Base-by-base conservation (phyloP, 495 filamentous ascomycete species). In the Penicillium malachiteum region DNA sequence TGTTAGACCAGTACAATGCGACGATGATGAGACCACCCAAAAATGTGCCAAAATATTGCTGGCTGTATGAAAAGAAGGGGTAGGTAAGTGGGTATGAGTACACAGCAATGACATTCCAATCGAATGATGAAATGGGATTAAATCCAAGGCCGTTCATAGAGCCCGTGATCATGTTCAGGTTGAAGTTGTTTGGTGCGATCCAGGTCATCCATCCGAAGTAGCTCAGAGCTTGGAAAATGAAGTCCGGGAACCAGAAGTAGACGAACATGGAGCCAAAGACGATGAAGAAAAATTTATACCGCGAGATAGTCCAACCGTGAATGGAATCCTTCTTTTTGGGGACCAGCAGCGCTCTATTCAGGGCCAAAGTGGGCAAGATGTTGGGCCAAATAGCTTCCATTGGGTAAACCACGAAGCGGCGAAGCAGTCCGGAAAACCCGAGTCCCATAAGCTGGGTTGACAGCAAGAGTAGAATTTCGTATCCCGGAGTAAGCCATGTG, bases 121-220 rank as follows among this genome's bases (percentile, higher is more conserved):
- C 40, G 6, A 43, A 21, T 7, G 40, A 43, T 18, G 40, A 43
- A 21, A 43, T 3, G 5, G 40, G 40, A 21, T 43, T 43, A 18
- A 43, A 43, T 6, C 40, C 40, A 18, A 43, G 40, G 16, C 40
- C 40, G 40, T 43, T 43, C 0, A 18, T 43, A 14, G 40, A 43
- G 14, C 40, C 40, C 5, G 40, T 43, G 8, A 43, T 43, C 40
- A 43, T 43, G 40, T 43, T 43, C 16, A 43, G 18, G 40, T 43
- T 43, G 40, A 43, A 43, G 40, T 43, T 43, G 14, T 43, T 43
- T 43, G 40, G 40, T 43, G 40, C 40, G 40, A 43, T 43, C 40
- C 40, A 43, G 16, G 40, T 43, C 40, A 43, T 43, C 40, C 40
- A 43, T 43, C 40, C 40, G 40, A 43, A 43, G 40, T 43, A 43